Conservation (phyloP, 2,329 filamentous ascomycete genomes). For the Fusarium scirpi region DNA sequence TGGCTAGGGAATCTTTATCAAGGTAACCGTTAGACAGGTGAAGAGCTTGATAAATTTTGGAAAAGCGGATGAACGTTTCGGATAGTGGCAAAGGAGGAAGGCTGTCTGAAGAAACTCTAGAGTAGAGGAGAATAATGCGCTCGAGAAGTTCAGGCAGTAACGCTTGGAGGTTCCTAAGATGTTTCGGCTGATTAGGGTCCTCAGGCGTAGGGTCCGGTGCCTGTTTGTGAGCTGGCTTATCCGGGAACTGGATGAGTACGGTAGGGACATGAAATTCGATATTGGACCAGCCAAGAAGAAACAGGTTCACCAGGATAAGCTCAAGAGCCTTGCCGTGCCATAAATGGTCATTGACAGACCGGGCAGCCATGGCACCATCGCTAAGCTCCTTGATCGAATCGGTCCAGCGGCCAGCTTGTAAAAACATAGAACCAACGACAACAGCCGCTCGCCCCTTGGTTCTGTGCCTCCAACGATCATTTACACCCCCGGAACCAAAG, state of each 20-base stretch:
- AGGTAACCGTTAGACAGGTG: slow-evolving; percentile 74
- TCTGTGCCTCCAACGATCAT: slow-evolving; percentile 82
- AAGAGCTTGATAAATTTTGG: slow-evolving; percentile 75
- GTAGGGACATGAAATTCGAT: slow-evolving; percentile 83
- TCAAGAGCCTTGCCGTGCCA: slow-evolving; percentile 98
- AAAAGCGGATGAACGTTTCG: slow-evolving; percentile 79
- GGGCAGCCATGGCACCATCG: slow-evolving; percentile 82
- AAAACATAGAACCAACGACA: slow-evolving; percentile 84
- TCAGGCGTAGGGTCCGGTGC: slow-evolving; percentile 44
- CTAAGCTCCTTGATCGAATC: slow-evolving; percentile 87
- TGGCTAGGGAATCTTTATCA: slow-evolving; percentile 69
- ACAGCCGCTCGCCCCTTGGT: slow-evolving; percentile 84
- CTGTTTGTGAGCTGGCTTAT: slow-evolving; percentile 56
- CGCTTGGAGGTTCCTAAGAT: slow-evolving; percentile 65
- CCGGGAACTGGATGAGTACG: slow-evolving; percentile 65
- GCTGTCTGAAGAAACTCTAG: slow-evolving; percentile 75
- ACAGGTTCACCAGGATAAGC: slow-evolving; percentile 82
- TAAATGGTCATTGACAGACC: slow-evolving; percentile 87
- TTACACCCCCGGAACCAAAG: slow-evolving; percentile 77
- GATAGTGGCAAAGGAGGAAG: slow-evolving; percentile 78
- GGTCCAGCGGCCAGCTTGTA: slow-evolving; percentile 89
- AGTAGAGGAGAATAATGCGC: slow-evolving; percentile 79
- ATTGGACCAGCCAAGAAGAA: slow-evolving; percentile 86
- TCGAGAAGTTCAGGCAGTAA: slow-evolving; percentile 80
- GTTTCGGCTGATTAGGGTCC: slow-evolving; percentile 62